Base-by-base conservation (phyloP, 202 grass and related monocot genomes). In the Carex arenaria region DNA sequence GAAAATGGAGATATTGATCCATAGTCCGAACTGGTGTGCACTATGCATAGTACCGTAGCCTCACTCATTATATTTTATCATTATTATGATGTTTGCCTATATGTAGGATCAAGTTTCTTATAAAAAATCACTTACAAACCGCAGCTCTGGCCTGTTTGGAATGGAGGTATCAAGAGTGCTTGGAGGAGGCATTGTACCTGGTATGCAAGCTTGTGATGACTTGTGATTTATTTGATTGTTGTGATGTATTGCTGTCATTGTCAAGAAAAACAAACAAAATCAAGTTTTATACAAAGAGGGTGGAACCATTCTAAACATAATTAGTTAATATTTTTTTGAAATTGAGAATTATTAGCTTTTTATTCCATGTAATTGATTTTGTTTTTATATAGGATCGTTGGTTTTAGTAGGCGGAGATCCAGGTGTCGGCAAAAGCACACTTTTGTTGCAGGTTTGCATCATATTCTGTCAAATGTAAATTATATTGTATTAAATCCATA, bases 341-440 rank as follows among this genome's bases (percentile, higher is more conserved):
- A n/a, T 10, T 1, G 18, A 57, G 45, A 2, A 57, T 56, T 19
- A 18, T 32, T 36, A 77, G 13, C 26, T 19, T 34, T 55, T 57
- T 32, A 19, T 38, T 59, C 3, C 7, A 10, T 59, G 14, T 57
- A 18, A 77, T 32, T 65, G 36, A 59, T 51, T 79, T 76, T 72
- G 7, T 55, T 38, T 28, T 86, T 81, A 85, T 90, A 59, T 87
- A 98, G 95, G 95, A 59, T 98, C 92, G 10, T 95, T 98, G 85
- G 64, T 98, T 86, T 89, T 98, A 87, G 85, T 98, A 59, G 95
- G 95, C 59, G 95, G 95, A 63, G 95, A 98, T 84, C 92, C 95
- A 86, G 95, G 95, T 90, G 92, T 95, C 52, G 95, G 95, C 51
- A 98, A 98, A 93, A 98, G 95, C 90, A 93, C 95, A 71, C 84